Evolutionary conservation across 257 asterid genomes (phyloP), one percentile per base, ranked within the genome.

Genomic region (Mentha longifolia): DNA sequence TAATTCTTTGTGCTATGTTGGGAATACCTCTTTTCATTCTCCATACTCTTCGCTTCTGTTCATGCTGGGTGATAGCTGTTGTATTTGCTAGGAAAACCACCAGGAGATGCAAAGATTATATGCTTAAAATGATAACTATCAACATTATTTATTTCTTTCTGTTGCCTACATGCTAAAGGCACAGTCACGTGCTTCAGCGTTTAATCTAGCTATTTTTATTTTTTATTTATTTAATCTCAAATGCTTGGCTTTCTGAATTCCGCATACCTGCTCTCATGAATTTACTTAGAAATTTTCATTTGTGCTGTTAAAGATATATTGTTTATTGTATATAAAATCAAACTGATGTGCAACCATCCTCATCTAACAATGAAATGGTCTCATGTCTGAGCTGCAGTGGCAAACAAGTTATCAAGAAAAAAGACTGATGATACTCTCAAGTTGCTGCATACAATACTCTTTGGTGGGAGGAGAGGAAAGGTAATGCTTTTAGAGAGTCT

Each of bases 391-490:
- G 61, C 65, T 31, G 17, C 39, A 95, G 97, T 95, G 77, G 95
- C 92, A 47, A 79, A 81, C 73, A 90, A 87, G 79, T 72, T 90
- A 75, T 86, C 97, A 43, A 88, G 87, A 85, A 95, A 85, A 87
- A 92, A 95, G 82, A 82, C 73, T 1, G 98, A 92, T 1, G 99
- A 92, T 33, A 87, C 89, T 10, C 78, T 88, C 76, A 95, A 90
- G 75, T 76, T 87, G 83, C 84, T 95, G 78, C 98, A 92, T 76
- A 76, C 88, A 31, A 70, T 92, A 74, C 92, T 95, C 56, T 95
- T 81, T 79, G 96, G 95, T 79, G 96, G 95, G 70, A 84, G 98
- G 85, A 85, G 98, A 66, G 98, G 90, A 78, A 92, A 92, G 99
- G 98, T 95, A 77, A 83, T 4, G 9, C 54, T 68, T 60, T 43